phyloP scores from a whole-genome alignment of 1,284 basidiomycete species.

The Trichosporon inkin region DNA sequence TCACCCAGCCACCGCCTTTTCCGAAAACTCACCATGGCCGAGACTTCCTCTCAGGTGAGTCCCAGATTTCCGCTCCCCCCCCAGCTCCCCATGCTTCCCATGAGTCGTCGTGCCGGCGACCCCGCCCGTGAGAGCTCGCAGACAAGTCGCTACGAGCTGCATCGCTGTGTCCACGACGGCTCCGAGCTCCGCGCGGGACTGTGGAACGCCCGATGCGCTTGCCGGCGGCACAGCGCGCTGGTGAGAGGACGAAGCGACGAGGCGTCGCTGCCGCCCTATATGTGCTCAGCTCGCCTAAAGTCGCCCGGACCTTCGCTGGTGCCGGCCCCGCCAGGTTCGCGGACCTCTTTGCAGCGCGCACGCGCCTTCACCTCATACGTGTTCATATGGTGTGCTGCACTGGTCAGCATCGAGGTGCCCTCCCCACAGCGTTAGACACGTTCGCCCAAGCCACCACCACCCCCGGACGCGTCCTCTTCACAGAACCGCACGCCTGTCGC shows the following conservation, averaged over 20 bases:
- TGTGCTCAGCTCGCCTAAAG: constrained; percentile 3
- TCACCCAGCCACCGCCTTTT: neutral
- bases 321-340: neutral
- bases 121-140: neutral
- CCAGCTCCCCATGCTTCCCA: neutral
- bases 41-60: constrained; percentile 2
- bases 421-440: neutral
- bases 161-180: too few relatives aligned
- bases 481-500: neutral
- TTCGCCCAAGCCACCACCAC: neutral
- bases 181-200: neutral
- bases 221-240: neutral
- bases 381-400: neutral
- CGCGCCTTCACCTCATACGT: neutral
- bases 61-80: neutral
- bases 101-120: neutral
- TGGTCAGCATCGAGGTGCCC: neutral
- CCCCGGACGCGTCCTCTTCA: neutral
- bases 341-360: neutral
- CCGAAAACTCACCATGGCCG: neutral
- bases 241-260: neutral
- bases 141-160: neutral
- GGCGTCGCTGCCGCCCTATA: constrained; percentile 1
- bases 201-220: neutral
- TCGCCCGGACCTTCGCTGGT: neutral